Percentiles rank a stretch among this genome's conserved stretches.
These are phyloP conservation scores for Cercospora canescens DNA, from an alignment of 2,329 filamentous ascomycete species.

Conservation along the genomic window DNA sequence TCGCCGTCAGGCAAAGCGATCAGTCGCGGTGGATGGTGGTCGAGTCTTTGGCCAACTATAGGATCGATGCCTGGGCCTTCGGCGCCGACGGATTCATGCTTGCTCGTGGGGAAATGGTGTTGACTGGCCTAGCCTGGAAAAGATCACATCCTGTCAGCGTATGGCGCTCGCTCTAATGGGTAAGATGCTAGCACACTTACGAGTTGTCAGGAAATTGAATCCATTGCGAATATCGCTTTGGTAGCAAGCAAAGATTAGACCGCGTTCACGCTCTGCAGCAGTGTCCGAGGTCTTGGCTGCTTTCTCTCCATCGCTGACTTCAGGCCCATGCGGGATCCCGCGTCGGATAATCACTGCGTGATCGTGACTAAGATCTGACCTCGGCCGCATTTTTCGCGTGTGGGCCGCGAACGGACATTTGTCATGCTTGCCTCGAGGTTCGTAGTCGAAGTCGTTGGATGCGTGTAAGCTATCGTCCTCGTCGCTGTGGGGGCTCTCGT, in stretches of 20 bases:
- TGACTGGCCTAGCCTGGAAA: slow-evolving; percentile 7
- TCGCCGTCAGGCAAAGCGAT: slow-evolving; percentile 9
- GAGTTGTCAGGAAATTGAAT: slow-evolving; percentile 12
- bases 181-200: slow-evolving; percentile 6
- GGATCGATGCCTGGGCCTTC: slow-evolving; percentile 9
- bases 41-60: slow-evolving; percentile 8
- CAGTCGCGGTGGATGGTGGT: slow-evolving; percentile 7
- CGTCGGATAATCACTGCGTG: slow-evolving; percentile 4
- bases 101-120: slow-evolving; percentile 4
- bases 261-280: slow-evolving; percentile 8
- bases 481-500: slow-evolving; percentile 7
- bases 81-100: slow-evolving; percentile 5
- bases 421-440: slow-evolving; percentile 4
- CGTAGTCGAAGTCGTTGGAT: slow-evolving; percentile 8
- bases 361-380: slow-evolving; percentile 7
- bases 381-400: slow-evolving; percentile 5
- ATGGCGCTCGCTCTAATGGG: neutral
- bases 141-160: neutral
- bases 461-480: slow-evolving; percentile 8
- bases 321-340: slow-evolving; percentile 7
- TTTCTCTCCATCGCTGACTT: slow-evolving; percentile 7
- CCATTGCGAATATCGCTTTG: slow-evolving; percentile 8
- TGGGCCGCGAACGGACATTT: slow-evolving; percentile 6
- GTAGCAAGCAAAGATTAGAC: slow-evolving; percentile 8
- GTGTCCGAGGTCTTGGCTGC: slow-evolving; percentile 9